A percentile compares a stretch with the other conserved stretches of the same genome.
Conservation (phyloP, 2,329 filamentous ascomycete species). For the Nigrospora osmanthi region DNA sequence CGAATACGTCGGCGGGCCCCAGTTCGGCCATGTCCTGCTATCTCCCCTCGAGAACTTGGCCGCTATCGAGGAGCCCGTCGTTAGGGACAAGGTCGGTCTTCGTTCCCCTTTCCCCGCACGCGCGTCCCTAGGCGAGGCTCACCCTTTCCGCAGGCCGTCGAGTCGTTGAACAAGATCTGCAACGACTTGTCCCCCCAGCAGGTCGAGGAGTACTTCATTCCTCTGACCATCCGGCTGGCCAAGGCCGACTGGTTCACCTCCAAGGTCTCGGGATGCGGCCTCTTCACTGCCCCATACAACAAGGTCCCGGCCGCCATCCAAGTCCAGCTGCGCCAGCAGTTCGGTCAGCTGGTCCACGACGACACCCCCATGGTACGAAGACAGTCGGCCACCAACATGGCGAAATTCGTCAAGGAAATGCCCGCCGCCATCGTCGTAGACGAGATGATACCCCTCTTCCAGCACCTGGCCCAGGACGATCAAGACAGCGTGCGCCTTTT, state of each 20-base stretch:
- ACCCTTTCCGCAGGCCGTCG: slow-evolving; percentile 64
- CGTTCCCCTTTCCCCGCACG: neutral
- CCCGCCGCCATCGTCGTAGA: slow-evolving; percentile 84
- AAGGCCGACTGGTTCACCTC: slow-evolving; percentile 99
- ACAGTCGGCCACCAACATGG: slow-evolving; percentile 91
- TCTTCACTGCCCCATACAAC: slow-evolving; percentile 89
- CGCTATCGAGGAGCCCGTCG: slow-evolving; percentile 95
- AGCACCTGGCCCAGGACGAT: slow-evolving; percentile 92
- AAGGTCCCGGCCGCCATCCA: slow-evolving; percentile 85
- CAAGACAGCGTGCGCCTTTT: slow-evolving; percentile 95
- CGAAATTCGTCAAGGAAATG: slow-evolving; percentile 98
- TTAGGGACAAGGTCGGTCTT: slow-evolving; percentile 80
- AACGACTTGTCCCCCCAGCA: slow-evolving; percentile 82
- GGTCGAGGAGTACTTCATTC: slow-evolving; percentile 96
- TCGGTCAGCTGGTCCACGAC: slow-evolving; percentile 88
- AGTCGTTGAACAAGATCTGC: slow-evolving; percentile 99
- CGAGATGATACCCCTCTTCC: slow-evolving; percentile 98
- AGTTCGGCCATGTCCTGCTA: slow-evolving; percentile 91
- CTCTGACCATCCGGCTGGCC: slow-evolving; percentile 87
- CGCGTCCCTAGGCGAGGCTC: neutral
- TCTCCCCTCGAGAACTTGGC: slow-evolving; percentile 97
- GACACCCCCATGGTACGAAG: slow-evolving; percentile 98
- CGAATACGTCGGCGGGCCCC: slow-evolving; percentile 92
- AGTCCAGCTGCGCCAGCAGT: slow-evolving; percentile 86
- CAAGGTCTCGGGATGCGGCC: slow-evolving; percentile 94